Base-by-base conservation (phyloP, 257 asterid genomes). In the Eucommia ulmoides region DNA sequence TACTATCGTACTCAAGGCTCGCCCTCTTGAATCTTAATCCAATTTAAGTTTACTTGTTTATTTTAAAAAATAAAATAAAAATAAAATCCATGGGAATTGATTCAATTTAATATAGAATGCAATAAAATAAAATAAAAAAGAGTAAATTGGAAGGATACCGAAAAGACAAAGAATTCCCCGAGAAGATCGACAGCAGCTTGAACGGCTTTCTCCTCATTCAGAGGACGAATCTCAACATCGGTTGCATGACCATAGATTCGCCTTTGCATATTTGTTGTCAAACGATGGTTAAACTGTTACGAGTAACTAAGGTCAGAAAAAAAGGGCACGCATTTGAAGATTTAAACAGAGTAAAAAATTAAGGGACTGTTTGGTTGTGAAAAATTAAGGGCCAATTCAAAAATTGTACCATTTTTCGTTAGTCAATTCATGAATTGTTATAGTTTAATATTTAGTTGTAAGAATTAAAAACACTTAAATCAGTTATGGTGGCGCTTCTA, bases 201-300 rank as follows among this genome's bases (percentile, higher is more conserved):
- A 64, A 91, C 96, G 23, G 96, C 99, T 63, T 79, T 91, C 76
- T 91, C 96, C 75, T 83, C 96, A 59, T 91, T 67, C 73, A 91
- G 60, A 41, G 96, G 99, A 25, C 96, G 79, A 62, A 91, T 91
- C 74, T 78, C 96, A 50, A 86, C 89, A 66, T 83, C 88, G 42
- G 96, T 86, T 20, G 99, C 93, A 72, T 81, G 99, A 60, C 94
- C 74, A 64, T 91, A 91, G 55, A 83, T 71, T 44, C 87, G 83
- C 48, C 96, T 67, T 79, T 91, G 99, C 93, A 81, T 83, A 38
- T 81, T 88, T 42, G 99, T 91, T 19, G 94, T 91, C 2, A 86
- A 56, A 52, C 94, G 72, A 63, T 91, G 99, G 69, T 86, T 91
- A 42, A 74, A 74, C 99, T 91, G 75, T 51, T 65, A 54, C 63